A percentile compares a stretch with the other conserved stretches of the same genome.
Evolutionary conservation across 768 basidiomycete species (phyloP).

Genomic region (Leccinum fibrillosum): DNA sequence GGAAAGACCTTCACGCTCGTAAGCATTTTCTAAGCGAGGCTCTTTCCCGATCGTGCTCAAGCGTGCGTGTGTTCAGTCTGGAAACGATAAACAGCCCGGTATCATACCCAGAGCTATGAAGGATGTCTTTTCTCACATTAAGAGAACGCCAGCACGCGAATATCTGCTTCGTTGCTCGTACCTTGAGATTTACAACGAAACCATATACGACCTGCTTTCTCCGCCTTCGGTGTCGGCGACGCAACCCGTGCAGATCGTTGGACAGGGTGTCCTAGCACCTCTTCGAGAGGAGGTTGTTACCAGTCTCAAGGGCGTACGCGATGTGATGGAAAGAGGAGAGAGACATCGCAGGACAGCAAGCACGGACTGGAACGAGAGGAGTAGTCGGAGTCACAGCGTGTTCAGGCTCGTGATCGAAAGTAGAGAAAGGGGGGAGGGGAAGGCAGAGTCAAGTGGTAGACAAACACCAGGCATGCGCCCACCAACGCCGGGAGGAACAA

Average conservation of each 20-base stretch:
- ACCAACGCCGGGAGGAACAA: constrained; percentile 55
- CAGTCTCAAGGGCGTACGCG: constrained; percentile 78
- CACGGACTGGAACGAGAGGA: constrained; percentile 99
- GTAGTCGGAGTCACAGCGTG: constrained; percentile 91
- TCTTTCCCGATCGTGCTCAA: constrained; percentile 34
- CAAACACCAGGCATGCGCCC: constrained; percentile 54
- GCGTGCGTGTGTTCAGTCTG: constrained; percentile 43
- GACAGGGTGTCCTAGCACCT: constrained; percentile 67
- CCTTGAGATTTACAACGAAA: constrained; percentile 96
- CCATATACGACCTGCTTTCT: constrained; percentile 81
- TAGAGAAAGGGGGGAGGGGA: constrained; percentile 61
- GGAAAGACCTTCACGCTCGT: constrained; percentile 73
- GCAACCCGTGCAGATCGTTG: constrained; percentile 72
- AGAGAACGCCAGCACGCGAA: constrained; percentile 71
- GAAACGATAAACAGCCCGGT: constrained; percentile 80
- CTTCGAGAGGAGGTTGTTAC: constrained; percentile 93
- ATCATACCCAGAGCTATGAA: constrained; percentile 93
- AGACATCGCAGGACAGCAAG: constrained; percentile 85
- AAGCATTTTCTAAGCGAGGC: constrained; percentile 5
- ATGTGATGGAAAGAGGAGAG: constrained; percentile 83
- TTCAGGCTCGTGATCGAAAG: constrained; percentile 93
- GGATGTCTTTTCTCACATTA: constrained; percentile 86
- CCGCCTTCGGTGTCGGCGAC: constrained; percentile 52
- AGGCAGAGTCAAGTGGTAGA: constrained; percentile 35
- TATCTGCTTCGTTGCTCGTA: constrained; percentile 96